Percentiles rank a stretch among this genome's conserved stretches.
These are phyloP conservation scores for Abelmoschus esculentus DNA, from an alignment of 345 rosid species.

Conservation along the genomic window DNA sequence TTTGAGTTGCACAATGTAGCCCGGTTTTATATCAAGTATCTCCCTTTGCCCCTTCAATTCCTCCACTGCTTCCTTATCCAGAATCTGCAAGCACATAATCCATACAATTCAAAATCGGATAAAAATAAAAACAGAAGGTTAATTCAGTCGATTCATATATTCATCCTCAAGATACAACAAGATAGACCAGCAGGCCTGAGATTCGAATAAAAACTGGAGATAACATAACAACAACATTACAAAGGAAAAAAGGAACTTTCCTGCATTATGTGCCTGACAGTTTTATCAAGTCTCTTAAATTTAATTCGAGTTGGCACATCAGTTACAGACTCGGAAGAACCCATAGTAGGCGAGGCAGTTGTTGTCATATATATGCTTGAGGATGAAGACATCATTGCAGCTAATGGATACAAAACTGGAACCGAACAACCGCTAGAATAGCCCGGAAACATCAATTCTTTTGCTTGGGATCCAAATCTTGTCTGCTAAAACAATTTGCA, in stretches of 20 bases:
- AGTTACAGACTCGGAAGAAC: conserved; percentile 24
- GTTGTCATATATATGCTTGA: conserved; percentile 6
- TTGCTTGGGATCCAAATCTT: conserved; percentile 11
- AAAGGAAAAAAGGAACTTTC: conserved; percentile 19
- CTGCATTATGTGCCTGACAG: conserved; percentile 86
- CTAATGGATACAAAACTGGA: conserved; percentile 1
- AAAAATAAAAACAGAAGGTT: neutral
- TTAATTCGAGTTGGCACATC: conserved; percentile 54
- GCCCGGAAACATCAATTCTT: neutral
- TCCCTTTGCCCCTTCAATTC: conserved; percentile 62
- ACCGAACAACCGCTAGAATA: conserved; percentile 1
- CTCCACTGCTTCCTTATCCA: conserved; percentile 74
- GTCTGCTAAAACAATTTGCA: conserved; percentile 20
- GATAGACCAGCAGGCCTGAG: too few relatives aligned
- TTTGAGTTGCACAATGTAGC: conserved; percentile 75
- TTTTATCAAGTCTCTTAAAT: conserved; percentile 88
- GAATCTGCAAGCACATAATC: conserved; percentile 41
- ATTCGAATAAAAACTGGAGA: neutral
- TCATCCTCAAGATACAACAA: neutral
- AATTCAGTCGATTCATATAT: neutral
- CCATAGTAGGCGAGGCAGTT: conserved; percentile 36
- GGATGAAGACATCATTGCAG: conserved; percentile 14
- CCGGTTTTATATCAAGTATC: conserved; percentile 79
- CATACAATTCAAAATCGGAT: neutral
- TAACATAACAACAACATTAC: neutral